Percentiles rank a stretch among this genome's conserved stretches.
Evolutionary conservation across 2,329 filamentous ascomycete genomes (phyloP).

Genomic region (Chrysosporium keratinophilum): DNA sequence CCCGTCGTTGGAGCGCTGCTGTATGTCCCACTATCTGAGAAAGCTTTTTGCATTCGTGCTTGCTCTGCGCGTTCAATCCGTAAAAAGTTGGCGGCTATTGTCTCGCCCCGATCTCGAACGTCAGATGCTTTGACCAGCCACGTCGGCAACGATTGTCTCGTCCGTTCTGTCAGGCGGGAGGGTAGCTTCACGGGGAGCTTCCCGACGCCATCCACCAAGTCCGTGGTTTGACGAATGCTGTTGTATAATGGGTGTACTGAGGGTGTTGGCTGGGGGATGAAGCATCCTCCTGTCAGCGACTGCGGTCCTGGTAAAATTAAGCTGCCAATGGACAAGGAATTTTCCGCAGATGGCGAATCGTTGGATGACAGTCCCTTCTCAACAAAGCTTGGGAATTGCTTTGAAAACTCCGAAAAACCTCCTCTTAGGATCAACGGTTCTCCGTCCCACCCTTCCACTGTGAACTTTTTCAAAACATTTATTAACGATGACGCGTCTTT

Average conservation of each 20-base stretch:
- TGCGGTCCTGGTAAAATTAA: conserved; percentile 35
- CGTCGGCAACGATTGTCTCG: conserved; percentile 50
- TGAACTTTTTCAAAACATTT: conserved; percentile 91
- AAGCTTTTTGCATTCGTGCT: conserved; percentile 78
- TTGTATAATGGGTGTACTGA: conserved; percentile 82
- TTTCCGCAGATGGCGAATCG: conserved; percentile 26
- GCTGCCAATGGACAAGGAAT: conserved; percentile 42
- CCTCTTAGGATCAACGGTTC: conserved; percentile 65
- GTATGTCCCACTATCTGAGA: conserved; percentile 48
- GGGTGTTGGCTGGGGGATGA: conserved; percentile 57
- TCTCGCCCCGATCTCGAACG: conserved; percentile 61
- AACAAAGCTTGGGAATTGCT: conserved; percentile 54
- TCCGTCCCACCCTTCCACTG: conserved; percentile 68
- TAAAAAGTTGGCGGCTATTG: conserved; percentile 72
- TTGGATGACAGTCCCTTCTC: conserved; percentile 31
- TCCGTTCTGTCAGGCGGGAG: conserved; percentile 38
- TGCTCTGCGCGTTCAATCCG: conserved; percentile 76
- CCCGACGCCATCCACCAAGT: conserved; percentile 83
- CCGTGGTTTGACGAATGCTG: conserved; percentile 95
- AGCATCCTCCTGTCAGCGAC: conserved; percentile 66
- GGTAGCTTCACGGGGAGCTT: conserved; percentile 58
- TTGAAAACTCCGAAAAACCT: conserved; percentile 66
- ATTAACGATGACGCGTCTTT: conserved; percentile 71
- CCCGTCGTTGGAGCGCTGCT: conserved; percentile 41
- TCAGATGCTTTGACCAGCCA: conserved; percentile 68